Evolutionary conservation across 179 eudicot genomes (phyloP).

Genomic region (Silene vulgaris): DNA sequence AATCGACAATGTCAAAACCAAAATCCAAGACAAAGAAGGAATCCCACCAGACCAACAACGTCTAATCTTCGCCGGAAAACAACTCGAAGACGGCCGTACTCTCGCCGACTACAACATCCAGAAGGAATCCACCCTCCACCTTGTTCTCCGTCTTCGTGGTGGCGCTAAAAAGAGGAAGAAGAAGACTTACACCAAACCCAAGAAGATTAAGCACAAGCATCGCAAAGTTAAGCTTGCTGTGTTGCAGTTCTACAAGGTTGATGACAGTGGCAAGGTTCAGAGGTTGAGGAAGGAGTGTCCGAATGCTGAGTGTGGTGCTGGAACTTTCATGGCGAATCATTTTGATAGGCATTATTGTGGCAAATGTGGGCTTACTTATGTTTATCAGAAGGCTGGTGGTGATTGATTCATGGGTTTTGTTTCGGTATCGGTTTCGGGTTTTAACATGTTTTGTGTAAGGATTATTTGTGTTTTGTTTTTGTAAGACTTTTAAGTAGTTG

Average conservation of each 20-base stretch:
- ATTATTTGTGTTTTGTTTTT: too few species aligned
- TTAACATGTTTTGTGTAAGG: too few species aligned
- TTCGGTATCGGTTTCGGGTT: too few species aligned
- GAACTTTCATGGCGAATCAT: constrained; percentile 33
- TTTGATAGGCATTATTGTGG: constrained; percentile 32
- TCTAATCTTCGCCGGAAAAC: constrained; percentile 32
- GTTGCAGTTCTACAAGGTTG: constrained; percentile 28
- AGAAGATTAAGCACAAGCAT: constrained; percentile 34
- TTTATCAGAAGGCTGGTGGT: constrained; percentile 30
- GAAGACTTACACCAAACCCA: constrained; percentile 35
- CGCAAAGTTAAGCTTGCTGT: constrained; percentile 29
- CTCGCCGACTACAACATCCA: constrained; percentile 36
- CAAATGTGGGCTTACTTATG: constrained; percentile 29
- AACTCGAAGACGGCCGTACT: constrained; percentile 32
- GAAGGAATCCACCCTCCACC: constrained; percentile 32
- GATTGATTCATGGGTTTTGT: background rate
- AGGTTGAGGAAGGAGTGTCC: constrained; percentile 31
- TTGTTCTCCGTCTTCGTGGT: constrained; percentile 30
- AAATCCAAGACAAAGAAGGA: constrained; percentile 38
- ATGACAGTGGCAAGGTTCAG: constrained; percentile 29
- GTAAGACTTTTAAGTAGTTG: too few species aligned
- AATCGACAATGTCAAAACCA: constrained; percentile 34
- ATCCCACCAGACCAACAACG: constrained; percentile 37
- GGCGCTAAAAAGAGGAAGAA: constrained; percentile 34
- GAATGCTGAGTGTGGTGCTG: constrained; percentile 31